Conservation (phyloP, 441 rosid species). For the Bruguiera hainesii region DNA sequence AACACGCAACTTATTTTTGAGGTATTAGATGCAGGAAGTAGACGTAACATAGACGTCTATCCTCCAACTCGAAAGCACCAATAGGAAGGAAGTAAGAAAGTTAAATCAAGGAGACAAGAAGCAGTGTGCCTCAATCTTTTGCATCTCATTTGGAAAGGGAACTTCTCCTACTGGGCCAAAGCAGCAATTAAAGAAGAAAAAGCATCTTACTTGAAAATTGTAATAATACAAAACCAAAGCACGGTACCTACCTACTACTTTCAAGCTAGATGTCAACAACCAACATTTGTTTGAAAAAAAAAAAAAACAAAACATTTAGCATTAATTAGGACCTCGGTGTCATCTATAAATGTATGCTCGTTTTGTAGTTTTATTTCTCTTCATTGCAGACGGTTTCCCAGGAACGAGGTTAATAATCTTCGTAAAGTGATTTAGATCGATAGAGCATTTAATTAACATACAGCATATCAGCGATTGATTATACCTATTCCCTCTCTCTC, state of each 20-base stretch:
- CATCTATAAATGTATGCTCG: too few relatives aligned
- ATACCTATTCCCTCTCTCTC: conserved; percentile 6
- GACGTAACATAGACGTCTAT: too few relatives aligned
- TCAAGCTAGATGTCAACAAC: not conserved
- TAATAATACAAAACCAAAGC: not conserved
- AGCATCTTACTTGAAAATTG: not conserved
- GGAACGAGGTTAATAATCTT: too few relatives aligned
- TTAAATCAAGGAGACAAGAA: not conserved
- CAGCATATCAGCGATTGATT: conserved; percentile 12
- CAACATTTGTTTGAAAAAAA: not conserved
- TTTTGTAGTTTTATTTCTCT: too few relatives aligned
- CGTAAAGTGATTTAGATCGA: too few relatives aligned
- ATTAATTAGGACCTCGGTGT: too few relatives aligned
- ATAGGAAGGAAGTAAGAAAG: not conserved
- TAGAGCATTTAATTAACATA: too few relatives aligned
- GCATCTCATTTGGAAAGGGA: not conserved
- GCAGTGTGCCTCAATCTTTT: not conserved
- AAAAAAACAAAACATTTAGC: too few relatives aligned
- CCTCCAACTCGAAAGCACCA: too few relatives aligned
- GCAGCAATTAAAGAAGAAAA: not conserved
- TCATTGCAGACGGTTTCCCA: too few relatives aligned
- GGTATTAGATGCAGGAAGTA: too few relatives aligned
- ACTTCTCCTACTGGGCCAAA: not conserved
- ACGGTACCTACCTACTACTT: not conserved
- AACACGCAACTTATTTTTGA: too few relatives aligned